These are phyloP conservation scores for Tulasnella sp. DNA, from an alignment of 768 basidiomycete genomes.

Conservation along the genomic window DNA sequence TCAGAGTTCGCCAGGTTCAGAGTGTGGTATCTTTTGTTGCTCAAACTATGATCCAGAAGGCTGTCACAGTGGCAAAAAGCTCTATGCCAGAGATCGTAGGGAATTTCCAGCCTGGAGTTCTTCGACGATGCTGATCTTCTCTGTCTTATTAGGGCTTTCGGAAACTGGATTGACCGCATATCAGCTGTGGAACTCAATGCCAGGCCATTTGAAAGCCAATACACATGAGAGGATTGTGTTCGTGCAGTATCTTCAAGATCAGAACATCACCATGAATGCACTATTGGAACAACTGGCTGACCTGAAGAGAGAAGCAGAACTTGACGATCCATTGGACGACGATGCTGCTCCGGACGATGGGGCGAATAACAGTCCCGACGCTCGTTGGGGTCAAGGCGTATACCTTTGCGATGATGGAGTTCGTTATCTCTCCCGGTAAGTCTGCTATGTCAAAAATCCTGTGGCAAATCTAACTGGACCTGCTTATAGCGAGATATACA, in stretches of 20 bases:
- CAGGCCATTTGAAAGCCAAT: conserved; percentile 1
- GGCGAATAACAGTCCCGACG: not conserved
- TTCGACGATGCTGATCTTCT: not conserved
- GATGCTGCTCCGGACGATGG: not conserved
- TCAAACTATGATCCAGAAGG: conserved; percentile 8
- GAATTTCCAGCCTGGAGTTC: not conserved
- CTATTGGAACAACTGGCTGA: conserved; percentile 2
- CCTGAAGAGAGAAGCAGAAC: not conserved
- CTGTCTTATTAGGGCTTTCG: not conserved
- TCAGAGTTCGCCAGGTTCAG: not conserved
- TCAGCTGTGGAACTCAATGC: not conserved
- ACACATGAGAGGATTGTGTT: not conserved
- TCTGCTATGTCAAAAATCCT: no score
- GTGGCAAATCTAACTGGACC: not conserved
- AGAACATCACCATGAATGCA: not conserved
- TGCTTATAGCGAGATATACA: not conserved
- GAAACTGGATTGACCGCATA: not conserved
- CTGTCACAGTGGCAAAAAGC: conserved; percentile 6
- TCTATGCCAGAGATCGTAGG: conserved; percentile 3
- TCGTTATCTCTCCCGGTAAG: not conserved
- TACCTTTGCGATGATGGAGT: conserved; percentile 8
- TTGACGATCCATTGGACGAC: not conserved
- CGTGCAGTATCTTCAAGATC: not conserved
- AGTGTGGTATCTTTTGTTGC: conserved; percentile 8
- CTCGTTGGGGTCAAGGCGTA: conserved; percentile 1